These are phyloP conservation scores for Psilocybe azurescens DNA, from an alignment of 768 basidiomycete genomes.

Conservation along the genomic window DNA sequence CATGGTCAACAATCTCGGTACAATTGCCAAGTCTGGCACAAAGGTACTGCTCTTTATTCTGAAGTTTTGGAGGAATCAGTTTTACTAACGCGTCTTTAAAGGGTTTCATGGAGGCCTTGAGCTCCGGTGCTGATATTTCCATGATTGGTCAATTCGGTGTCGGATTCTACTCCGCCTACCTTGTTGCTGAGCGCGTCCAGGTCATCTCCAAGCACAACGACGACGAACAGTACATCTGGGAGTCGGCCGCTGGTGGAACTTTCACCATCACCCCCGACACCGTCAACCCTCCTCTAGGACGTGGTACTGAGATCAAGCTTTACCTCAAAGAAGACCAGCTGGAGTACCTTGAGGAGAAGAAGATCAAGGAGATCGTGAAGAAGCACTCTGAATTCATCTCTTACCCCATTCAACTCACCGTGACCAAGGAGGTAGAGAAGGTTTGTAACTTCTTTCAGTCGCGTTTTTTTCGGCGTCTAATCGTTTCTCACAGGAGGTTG, in stretches of 20 bases:
- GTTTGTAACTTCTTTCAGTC: constrained; percentile 46
- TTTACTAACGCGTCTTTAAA: constrained; percentile 35
- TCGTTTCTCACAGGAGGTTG: constrained; percentile 68
- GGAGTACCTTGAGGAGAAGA: constrained; percentile 99
- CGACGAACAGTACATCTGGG: constrained; percentile 99
- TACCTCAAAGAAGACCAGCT: constrained; percentile 98
- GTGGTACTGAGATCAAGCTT: constrained; percentile 91
- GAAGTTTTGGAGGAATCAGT: neutral
- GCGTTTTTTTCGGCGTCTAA: constrained; percentile 10
- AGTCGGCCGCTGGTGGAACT: constrained; percentile 99
- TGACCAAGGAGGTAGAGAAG: constrained; percentile 99
- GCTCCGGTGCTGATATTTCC: constrained; percentile 86
- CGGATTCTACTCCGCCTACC: constrained; percentile 99
- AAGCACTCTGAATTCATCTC: constrained; percentile 99
- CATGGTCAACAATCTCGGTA: constrained; percentile 98
- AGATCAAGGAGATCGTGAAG: constrained; percentile 99
- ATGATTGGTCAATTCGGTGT: constrained; percentile 99
- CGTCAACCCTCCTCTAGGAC: constrained; percentile 87
- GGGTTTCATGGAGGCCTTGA: constrained; percentile 99
- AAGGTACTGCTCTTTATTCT: constrained; percentile 56
- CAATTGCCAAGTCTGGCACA: constrained; percentile 93
- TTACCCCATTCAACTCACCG: constrained; percentile 98
- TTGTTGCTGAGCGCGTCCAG: constrained; percentile 97
- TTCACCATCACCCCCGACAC: constrained; percentile 98
- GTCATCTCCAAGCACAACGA: constrained; percentile 99